Base-by-base conservation (phyloP, 495 filamentous ascomycete genomes). In the Bathelium albidoporum region DNA sequence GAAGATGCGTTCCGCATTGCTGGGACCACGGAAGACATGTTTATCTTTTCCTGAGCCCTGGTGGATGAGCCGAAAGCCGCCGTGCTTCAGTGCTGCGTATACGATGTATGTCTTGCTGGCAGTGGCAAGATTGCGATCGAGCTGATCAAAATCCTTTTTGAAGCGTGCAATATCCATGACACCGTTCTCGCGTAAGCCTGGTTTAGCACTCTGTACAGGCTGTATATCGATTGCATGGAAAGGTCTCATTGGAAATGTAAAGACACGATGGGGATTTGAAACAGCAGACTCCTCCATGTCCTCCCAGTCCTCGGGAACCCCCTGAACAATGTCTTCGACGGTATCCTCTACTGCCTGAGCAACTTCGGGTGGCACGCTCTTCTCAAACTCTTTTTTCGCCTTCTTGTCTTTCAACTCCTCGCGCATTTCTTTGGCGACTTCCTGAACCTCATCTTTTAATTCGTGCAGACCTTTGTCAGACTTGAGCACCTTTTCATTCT, bases 71-170 rank as follows among this genome's bases (percentile, higher is more conserved):
- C 91, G 82, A 60, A 97, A 82, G 32, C 95, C 94, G 28, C 90
- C 91, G 63, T 87, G 88, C 79, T 96, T 97, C 20, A 87, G 87
- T 74, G 95, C 86, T 32, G 90, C 90, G 71, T 97, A 97, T 10
- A 89, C 87, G 69, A 99, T 99, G 74, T 90, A 95, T 16, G 87
- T 85, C 66, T 88, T 87, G n/a, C 89, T 90, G 32, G 92, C 93
- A 2, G 91, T 86, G 32, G 90, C 91, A 52, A 99, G 79, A 58
- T 90, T 94, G 60, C 95, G 89, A 71, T 99, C 95, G 58, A 95
- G 84, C 73, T 97, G 95, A 73, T 99, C 95, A 68, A 97, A 97
- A 7, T 94, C 89, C 75, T 97, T 97, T 79, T 95, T 95, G 61
- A 97, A 81, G 44, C 90, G 85, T 43, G 93, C 92, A 73, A 99